These are phyloP conservation scores for Hirsutella minnesotensis DNA, from an alignment of 2,329 filamentous ascomycete species.

Conservation along the genomic window DNA sequence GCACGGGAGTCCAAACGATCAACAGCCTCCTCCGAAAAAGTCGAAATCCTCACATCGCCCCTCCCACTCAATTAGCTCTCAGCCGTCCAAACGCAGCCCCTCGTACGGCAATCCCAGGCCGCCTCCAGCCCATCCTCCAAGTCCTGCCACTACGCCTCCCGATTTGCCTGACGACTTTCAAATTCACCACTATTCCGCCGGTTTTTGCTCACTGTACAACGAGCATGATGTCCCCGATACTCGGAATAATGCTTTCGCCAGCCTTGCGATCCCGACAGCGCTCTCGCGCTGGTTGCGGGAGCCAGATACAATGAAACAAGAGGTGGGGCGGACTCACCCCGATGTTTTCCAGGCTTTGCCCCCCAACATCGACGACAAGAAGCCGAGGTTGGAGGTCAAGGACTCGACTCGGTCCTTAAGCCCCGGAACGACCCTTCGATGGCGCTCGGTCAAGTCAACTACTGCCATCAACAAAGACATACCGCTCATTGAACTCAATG, in stretches of 20 bases:
- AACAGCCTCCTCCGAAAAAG: constrained; percentile 58
- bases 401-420: constrained; percentile 26
- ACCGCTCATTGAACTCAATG: constrained; percentile 61
- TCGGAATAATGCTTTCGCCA: constrained; percentile 67
- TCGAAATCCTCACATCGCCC: constrained; percentile 71
- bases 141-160: constrained; percentile 65
- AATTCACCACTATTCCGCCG: constrained; percentile 58
- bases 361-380: constrained; percentile 28
- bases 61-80: constrained; percentile 63
- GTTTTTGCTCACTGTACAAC: constrained; percentile 66
- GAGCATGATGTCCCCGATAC: constrained; percentile 46
- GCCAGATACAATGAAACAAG: constrained; percentile 52
- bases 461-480: constrained; percentile 43
- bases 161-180: constrained; percentile 51
- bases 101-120: constrained; percentile 51
- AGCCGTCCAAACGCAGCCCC: constrained; percentile 52
- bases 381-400: constrained; percentile 36
- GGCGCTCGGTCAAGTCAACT: constrained; percentile 51
- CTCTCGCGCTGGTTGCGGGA: constrained; percentile 72
- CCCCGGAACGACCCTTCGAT: constrained; percentile 40
- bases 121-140: constrained; percentile 50
- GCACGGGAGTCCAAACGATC: constrained; percentile 30
- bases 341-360: constrained; percentile 57
- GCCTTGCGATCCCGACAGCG: constrained; percentile 60
- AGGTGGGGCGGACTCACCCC: constrained; percentile 50